These are phyloP conservation scores for Citrus sp. DNA, from an alignment of 345 rosid species.

Conservation along the genomic window DNA sequence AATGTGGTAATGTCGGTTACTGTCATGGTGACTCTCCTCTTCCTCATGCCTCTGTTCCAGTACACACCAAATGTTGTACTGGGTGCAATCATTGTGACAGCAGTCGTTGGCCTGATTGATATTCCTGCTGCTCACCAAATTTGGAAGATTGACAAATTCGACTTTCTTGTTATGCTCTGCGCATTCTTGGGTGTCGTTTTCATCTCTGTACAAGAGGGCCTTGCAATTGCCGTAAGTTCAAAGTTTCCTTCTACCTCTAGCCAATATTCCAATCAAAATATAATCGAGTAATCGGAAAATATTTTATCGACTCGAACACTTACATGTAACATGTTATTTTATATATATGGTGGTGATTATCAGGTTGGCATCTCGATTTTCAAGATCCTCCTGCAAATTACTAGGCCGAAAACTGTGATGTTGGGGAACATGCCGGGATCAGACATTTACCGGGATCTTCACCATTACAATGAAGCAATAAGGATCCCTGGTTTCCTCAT, in stretches of 20 bases:
- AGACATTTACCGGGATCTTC: constrained; percentile 55
- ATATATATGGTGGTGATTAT: not conserved
- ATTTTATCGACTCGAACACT: not conserved
- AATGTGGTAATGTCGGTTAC: constrained; percentile 90
- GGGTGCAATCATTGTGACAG: constrained; percentile 88
- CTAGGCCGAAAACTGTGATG: constrained; percentile 76
- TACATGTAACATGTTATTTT: too few relatives aligned
- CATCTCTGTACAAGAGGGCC: constrained; percentile 79
- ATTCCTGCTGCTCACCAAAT: constrained; percentile 67
- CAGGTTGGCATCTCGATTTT: constrained; percentile 83
- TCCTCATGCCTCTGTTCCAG: constrained; percentile 90
- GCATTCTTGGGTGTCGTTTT: constrained; percentile 87
- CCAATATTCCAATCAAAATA: not conserved
- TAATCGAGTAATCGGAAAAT: not conserved
- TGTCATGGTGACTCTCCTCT: constrained; percentile 87
- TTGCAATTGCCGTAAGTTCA: constrained; percentile 79
- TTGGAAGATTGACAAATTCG: constrained; percentile 91
- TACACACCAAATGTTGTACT: constrained; percentile 92
- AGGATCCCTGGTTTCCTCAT: constrained; percentile 75
- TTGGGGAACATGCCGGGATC: constrained; percentile 85
- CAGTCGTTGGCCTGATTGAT: constrained; percentile 92
- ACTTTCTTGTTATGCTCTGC: constrained; percentile 72
- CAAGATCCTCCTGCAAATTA: constrained; percentile 78
- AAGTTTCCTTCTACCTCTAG: not conserved
- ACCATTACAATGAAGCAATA: constrained; percentile 74